Evolutionary conservation across 192 early-diverging fungal genomes (phyloP).

Genomic region (Podila minutissima): DNA sequence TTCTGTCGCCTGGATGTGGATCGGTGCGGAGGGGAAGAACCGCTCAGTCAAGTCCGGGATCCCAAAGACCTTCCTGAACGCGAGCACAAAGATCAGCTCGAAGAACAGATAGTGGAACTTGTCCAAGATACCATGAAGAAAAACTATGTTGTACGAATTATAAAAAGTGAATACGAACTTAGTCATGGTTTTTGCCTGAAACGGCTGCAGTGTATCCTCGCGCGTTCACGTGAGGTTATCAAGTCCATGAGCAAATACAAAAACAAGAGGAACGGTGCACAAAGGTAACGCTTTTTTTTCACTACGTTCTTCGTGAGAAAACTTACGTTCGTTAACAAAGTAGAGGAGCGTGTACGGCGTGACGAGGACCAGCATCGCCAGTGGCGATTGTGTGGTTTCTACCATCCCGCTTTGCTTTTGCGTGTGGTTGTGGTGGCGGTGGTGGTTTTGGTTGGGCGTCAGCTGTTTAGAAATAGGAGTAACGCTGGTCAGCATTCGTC

Average conservation of each 20-base stretch:
- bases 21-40: constrained; percentile 9
- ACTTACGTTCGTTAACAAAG: constrained; percentile 34
- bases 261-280: too few relatives aligned
- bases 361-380: constrained; percentile 46
- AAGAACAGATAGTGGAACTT: constrained; percentile 45
- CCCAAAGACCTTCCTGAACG: constrained; percentile 46
- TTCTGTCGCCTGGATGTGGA: constrained; percentile 21
- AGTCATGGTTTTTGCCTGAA: background rate
- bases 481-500: background rate
- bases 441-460: background rate
- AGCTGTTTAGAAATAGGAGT: background rate
- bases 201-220: too few relatives aligned
- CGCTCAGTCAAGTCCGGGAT: constrained; percentile 40
- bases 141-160: background rate
- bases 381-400: constrained; percentile 34
- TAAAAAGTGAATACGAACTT: background rate
- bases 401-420: constrained; percentile 13
- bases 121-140: constrained; percentile 37
- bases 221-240: too few relatives aligned
- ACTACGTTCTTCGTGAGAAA: background rate
- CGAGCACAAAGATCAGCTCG: constrained; percentile 43
- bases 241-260: too few relatives aligned
- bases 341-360: constrained; percentile 46
- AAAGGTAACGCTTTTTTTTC: too few relatives aligned
- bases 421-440: background rate